Conservation (phyloP, 495 filamentous ascomycete genomes). For the Durotheca rogersii region DNA sequence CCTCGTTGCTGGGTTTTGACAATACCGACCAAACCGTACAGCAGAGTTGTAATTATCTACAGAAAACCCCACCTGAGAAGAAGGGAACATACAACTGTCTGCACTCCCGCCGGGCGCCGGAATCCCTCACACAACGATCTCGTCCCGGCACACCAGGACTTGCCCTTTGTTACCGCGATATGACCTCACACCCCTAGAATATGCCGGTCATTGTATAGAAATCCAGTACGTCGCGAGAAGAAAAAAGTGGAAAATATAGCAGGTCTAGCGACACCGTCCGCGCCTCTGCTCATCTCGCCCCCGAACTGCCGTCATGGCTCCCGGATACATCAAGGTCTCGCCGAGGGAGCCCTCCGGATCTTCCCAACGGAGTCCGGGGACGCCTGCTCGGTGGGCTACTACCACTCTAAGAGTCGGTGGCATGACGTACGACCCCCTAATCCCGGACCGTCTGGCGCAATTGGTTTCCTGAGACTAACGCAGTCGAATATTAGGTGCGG, state of each 20-base stretch:
- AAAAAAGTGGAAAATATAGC: no score
- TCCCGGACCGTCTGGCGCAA: neutral
- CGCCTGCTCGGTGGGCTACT: slow-evolving; percentile 71
- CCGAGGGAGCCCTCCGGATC: slow-evolving; percentile 34
- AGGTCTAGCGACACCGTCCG: slow-evolving; percentile 1
- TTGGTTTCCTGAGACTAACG: slow-evolving; percentile 11
- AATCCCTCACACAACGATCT: slow-evolving; percentile 1
- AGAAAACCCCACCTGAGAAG: no score
- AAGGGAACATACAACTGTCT: neutral
- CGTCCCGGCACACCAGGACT: neutral
- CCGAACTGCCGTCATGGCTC: slow-evolving; percentile 51
- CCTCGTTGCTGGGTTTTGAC: no score
- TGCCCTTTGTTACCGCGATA: neutral
- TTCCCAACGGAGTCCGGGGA: slow-evolving; percentile 32
- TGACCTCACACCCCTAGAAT: slow-evolving; percentile 3
- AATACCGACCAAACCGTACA: no score
- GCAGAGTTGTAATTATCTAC: no score
- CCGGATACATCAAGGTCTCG: slow-evolving; percentile 47
- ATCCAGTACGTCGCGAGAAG: slow-evolving; percentile 1
- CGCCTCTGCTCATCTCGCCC: neutral
- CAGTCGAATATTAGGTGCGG: slow-evolving; percentile 60
- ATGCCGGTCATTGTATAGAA: slow-evolving; percentile 16
- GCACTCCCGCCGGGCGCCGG: slow-evolving; percentile 24
- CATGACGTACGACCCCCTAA: slow-evolving; percentile 67
- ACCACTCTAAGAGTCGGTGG: slow-evolving; percentile 86